Evolutionary conservation across 371 early-diverging fungal genomes (phyloP).

Genomic region (Lichtheimia corymbifera): DNA sequence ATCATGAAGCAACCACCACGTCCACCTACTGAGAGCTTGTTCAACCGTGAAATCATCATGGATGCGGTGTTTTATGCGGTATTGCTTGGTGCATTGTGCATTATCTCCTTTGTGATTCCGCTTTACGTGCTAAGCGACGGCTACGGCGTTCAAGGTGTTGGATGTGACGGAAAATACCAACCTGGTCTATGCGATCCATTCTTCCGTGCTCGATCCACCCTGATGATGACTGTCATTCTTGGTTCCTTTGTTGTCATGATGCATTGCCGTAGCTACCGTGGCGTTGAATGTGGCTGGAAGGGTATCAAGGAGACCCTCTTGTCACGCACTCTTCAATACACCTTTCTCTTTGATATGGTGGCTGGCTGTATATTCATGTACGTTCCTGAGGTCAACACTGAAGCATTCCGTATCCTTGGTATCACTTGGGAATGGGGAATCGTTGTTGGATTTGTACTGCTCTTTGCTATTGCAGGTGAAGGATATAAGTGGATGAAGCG

Average conservation of each 20-base stretch:
- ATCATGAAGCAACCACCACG: slow-evolving; percentile 86
- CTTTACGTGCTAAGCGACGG: slow-evolving; percentile 39
- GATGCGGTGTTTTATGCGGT: slow-evolving; percentile 23
- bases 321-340: slow-evolving; percentile 54
- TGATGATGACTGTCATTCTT: slow-evolving; percentile 58
- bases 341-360: slow-evolving; percentile 49
- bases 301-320: slow-evolving; percentile 37
- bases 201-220: slow-evolving; percentile 63
- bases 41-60: slow-evolving; percentile 36
- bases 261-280: slow-evolving; percentile 65
- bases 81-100: slow-evolving; percentile 59
- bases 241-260: slow-evolving; percentile 60
- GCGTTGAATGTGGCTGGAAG: slow-evolving; percentile 47
- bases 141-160: slow-evolving; percentile 47
- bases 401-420: slow-evolving; percentile 59
- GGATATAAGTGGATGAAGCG: slow-evolving; percentile 38
- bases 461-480: slow-evolving; percentile 59
- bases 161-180: slow-evolving; percentile 58
- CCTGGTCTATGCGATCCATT: slow-evolving; percentile 56
- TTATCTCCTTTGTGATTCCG: slow-evolving; percentile 55
- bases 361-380: slow-evolving; percentile 60
- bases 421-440: slow-evolving; percentile 78
- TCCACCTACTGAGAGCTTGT: slow-evolving; percentile 58
- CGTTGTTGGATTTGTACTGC: slow-evolving; percentile 44
- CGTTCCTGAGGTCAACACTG: slow-evolving; percentile 60